phyloP scores from a whole-genome alignment of 306 rosid genomes.

The Acacia confusa region DNA sequence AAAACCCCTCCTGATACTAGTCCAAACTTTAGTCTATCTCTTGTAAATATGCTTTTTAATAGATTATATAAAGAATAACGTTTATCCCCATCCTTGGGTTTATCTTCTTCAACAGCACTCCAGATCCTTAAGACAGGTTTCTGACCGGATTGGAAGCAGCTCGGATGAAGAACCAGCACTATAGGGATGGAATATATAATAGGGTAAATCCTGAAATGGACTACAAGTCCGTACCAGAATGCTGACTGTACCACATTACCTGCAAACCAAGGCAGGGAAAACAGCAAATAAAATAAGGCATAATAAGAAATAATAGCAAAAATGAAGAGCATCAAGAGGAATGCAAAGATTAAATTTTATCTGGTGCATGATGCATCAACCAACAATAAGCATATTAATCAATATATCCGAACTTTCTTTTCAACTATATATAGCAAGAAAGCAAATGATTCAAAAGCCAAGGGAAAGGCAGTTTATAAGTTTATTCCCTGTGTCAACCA shows the following conservation, averaged over 20 bases:
- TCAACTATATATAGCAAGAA: not conserved
- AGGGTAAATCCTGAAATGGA: conserved; percentile 93
- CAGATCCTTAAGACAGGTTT: conserved; percentile 69
- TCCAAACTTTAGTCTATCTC: conserved; percentile 72
- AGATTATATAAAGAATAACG: conserved; percentile 36
- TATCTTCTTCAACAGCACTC: conserved; percentile 44
- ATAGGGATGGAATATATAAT: conserved; percentile 78
- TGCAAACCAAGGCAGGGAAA: conserved; percentile 43
- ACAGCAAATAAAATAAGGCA: conserved; percentile 24
- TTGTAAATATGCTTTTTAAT: conserved; percentile 54
- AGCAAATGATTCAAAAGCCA: conserved; percentile 1
- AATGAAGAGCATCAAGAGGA: conserved; percentile 27
- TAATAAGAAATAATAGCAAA: not conserved
- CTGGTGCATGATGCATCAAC: conserved; percentile 29
- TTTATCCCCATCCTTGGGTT: conserved; percentile 39
- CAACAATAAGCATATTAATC: conserved; percentile 26
- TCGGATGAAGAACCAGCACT: conserved; percentile 77
- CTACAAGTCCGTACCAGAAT: conserved; percentile 91
- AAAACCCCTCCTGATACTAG: conserved; percentile 67
- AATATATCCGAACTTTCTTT: conserved; percentile 5
- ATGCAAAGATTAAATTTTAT: conserved; percentile 12
- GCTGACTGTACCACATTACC: conserved; percentile 88
- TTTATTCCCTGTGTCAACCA: not conserved
- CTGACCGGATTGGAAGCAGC: conserved; percentile 55
- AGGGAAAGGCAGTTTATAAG: conserved; percentile 12